Conservation (phyloP, 441 rosid genomes). For the Pelargonium australe region DNA sequence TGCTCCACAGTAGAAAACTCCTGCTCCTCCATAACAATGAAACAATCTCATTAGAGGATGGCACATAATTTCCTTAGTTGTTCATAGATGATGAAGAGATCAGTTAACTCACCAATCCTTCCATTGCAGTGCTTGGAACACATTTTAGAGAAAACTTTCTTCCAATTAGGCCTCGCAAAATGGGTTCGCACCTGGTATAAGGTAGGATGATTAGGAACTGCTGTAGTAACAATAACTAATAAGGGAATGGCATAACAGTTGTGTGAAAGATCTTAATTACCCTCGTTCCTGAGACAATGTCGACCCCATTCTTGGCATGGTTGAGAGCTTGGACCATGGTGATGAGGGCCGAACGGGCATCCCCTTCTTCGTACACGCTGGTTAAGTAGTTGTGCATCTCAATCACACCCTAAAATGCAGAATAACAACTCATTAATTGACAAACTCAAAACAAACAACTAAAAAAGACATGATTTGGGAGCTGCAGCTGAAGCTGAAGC, state of each 20-base stretch:
- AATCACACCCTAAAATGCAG: conserved; percentile 36
- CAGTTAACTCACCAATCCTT: conserved; percentile 51
- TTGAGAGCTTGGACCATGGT: conserved; percentile 81
- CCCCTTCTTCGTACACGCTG: conserved; percentile 90
- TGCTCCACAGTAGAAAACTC: conserved; percentile 24
- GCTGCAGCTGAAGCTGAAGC: not conserved
- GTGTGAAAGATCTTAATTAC: conserved; percentile 33
- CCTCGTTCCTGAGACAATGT: conserved; percentile 79
- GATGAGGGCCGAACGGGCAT: conserved; percentile 80
- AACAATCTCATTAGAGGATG: not conserved
- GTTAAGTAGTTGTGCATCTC: conserved; percentile 90
- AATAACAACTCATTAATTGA: not conserved
- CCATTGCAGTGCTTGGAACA: conserved; percentile 58
- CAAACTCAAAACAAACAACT: not conserved
- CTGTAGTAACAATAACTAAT: too few species aligned
- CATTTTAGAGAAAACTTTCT: conserved; percentile 88
- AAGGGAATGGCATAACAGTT: too few species aligned
- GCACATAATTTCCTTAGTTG: not conserved
- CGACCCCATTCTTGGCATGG: conserved; percentile 86
- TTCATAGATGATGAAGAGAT: too few species aligned
- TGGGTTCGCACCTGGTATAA: conserved; percentile 62
- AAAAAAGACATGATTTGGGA: not conserved
- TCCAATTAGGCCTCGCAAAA: conserved; percentile 84
- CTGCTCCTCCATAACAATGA: conserved; percentile 7
- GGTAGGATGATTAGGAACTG: not conserved